Evolutionary conservation across 345 rosid species (phyloP).

Genomic region (Aegle marmelos): DNA sequence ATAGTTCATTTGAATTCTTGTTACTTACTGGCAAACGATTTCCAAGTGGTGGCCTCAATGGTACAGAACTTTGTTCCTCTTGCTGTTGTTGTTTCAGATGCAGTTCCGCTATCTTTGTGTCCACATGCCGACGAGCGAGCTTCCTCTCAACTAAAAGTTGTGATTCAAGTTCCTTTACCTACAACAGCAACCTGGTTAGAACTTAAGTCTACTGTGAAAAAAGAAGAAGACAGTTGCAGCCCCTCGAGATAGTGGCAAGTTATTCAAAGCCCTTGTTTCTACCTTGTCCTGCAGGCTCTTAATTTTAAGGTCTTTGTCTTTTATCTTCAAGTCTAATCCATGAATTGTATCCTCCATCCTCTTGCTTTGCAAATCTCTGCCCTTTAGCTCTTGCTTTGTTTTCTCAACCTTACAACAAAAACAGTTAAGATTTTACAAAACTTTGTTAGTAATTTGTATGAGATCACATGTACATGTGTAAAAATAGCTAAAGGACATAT

Average conservation of each 20-base stretch:
- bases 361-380: conserved; percentile 78
- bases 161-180: conserved; percentile 88
- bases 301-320: conserved; percentile 73
- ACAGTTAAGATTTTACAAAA: background rate
- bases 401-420: conserved; percentile 55
- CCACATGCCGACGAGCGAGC: conserved; percentile 92
- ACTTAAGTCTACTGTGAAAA: background rate
- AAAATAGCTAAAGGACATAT: background rate
- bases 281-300: conserved; percentile 89
- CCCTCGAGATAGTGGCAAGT: background rate
- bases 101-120: conserved; percentile 80
- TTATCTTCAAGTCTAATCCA: conserved; percentile 66
- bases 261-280: background rate
- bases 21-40: conserved; percentile 38
- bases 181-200: conserved; percentile 13
- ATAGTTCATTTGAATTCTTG: conserved; percentile 40
- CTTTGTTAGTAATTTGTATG: background rate
- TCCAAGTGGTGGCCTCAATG: conserved; percentile 52
- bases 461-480: background rate
- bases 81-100: conserved; percentile 50
- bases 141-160: conserved; percentile 91
- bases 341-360: conserved; percentile 80
- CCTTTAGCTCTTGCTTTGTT: conserved; percentile 77
- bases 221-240: background rate
- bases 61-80: conserved; percentile 45